Percentiles rank a stretch among this genome's conserved stretches.
phyloP scores from a whole-genome alignment of 2,329 filamentous ascomycete species.

The Fusarium scirpi region DNA sequence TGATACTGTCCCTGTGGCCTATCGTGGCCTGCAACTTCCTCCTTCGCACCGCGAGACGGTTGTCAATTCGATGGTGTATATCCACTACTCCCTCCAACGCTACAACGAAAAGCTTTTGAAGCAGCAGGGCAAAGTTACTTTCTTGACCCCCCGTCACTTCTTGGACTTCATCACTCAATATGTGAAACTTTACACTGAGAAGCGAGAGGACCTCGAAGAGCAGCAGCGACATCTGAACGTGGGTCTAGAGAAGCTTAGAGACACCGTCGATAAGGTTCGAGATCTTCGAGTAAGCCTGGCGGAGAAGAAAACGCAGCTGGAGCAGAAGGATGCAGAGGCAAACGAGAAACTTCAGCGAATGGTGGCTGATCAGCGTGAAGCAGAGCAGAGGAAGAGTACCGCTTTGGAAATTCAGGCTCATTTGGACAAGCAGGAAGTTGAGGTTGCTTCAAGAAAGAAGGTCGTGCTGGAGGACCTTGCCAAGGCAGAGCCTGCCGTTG shows the following conservation, averaged over 20 bases:
- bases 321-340: conserved; percentile 93
- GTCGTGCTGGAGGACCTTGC: conserved; percentile 90
- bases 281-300: conserved; percentile 91
- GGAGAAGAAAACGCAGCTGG: conserved; percentile 92
- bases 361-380: conserved; percentile 95
- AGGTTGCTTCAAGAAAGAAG: conserved; percentile 84
- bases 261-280: conserved; percentile 96
- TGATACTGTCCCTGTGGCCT: conserved; percentile 92
- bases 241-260: conserved; percentile 94
- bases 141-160: conserved; percentile 95
- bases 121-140: conserved; percentile 93
- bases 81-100: conserved; percentile 91
- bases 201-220: conserved; percentile 97
- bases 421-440: conserved; percentile 88
- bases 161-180: conserved; percentile 98
- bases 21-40: conserved; percentile 84
- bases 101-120: conserved; percentile 91
- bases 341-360: conserved; percentile 98
- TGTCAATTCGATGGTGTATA: conserved; percentile 98
- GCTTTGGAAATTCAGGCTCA: conserved; percentile 90
- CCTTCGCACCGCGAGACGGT: conserved; percentile 92
- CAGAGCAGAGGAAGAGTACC: conserved; percentile 88
- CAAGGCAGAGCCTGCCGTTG: conserved; percentile 90
- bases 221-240: conserved; percentile 98
- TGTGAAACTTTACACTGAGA: conserved; percentile 96